Base-by-base conservation (phyloP, 805 yeast species). In the Sugiyamaella americana region DNA sequence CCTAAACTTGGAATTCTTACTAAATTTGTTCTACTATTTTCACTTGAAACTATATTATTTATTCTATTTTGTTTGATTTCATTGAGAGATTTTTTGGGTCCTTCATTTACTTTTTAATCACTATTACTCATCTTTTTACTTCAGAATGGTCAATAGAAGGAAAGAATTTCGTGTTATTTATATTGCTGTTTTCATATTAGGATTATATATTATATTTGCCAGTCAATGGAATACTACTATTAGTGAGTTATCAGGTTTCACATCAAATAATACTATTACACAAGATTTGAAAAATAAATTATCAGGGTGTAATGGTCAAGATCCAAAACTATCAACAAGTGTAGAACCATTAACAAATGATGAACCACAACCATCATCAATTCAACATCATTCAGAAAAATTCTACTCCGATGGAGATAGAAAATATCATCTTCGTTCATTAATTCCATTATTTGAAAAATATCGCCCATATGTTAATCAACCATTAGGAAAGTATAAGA, bases 401-500 rank as follows among this genome's bases (percentile, higher is more conserved):
- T 13, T 26, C 32, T 8, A 26, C 8, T 8, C 8, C 13, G 32
- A 8, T 26, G 32, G 32, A 8, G 13, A 26, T 26, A 8, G 32
- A 8, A 26, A 8, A 8, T 26, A 26, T 26, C 32, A 26, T 26
- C 8, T 26, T 13, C 32, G 32, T 13, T 26, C 32, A 26, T 13
- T 26, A 26, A 26, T 26, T 26, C 32, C 32, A 13, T 13, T 26
- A 13, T 26, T 26, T 26, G 32, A 26, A 26, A 26, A 26, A 8
- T 26, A 26, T 13, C 32, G 32, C 8, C 32, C 32, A 26, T n/a
- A n/a, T n/a, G 13, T 26, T 8, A 26, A 8, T 26, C 11, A 26
- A 13, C 32, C 66, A 19, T 62, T 81, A 40, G 66, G 66, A 21
- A 63, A 62, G 5, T 80, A 78, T 58, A 64, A 64, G 23, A 63